Conservation (phyloP, 2,329 filamentous ascomycete species). For the Aspergillus aculeatus region DNA sequence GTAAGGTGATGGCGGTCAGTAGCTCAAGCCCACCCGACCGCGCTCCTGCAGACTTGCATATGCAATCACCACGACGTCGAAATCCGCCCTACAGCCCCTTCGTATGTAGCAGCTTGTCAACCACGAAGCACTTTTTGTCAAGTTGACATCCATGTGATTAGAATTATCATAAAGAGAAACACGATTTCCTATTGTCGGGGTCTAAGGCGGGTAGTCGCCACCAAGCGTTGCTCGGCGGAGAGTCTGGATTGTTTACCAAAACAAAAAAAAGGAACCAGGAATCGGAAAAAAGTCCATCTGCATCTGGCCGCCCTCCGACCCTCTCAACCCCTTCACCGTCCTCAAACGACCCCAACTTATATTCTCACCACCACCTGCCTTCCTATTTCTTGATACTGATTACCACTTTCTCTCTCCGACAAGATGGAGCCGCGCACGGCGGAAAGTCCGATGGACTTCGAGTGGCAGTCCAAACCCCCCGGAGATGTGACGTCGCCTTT, state of each 20-base stretch:
- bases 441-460: conserved; percentile 53
- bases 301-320: conserved; percentile 5
- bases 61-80: neutral
- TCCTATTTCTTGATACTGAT: conserved; percentile 13
- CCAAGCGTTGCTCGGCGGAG: conserved; percentile 5
- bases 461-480: conserved; percentile 48
- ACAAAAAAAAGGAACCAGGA: conserved; percentile 13
- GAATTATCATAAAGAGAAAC: neutral
- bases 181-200: neutral
- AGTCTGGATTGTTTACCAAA: conserved; percentile 20
- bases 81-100: neutral
- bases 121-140: neutral
- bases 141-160: neutral
- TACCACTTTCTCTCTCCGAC: conserved; percentile 16
- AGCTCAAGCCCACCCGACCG: neutral
- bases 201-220: neutral
- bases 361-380: neutral
- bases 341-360: neutral
- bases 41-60: neutral
- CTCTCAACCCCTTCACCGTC: conserved; percentile 6
- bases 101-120: neutral
- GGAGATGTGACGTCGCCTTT: conserved; percentile 49
- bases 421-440: conserved; percentile 41
- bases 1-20: neutral
- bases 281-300: conserved; percentile 14